Base-by-base conservation (phyloP, 495 filamentous ascomycete genomes). In the Podospora didyma region DNA sequence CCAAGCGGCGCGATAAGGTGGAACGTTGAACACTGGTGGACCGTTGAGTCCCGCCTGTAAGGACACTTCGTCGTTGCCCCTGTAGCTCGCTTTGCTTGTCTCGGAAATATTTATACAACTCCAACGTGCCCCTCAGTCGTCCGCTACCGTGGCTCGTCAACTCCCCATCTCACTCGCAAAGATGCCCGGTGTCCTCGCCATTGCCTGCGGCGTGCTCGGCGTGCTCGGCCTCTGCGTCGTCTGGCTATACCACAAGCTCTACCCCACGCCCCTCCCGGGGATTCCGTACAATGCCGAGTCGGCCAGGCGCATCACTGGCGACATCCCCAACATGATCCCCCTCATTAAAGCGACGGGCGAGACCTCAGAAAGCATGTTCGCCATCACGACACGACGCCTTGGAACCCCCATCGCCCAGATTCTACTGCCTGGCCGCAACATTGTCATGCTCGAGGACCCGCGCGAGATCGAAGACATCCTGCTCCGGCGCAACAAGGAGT, bases 241-340 rank as follows among this genome's bases (percentile, higher is more conserved):
- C n/a, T 16, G 56, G n/a, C 2, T 49, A 12, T 17, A 14, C 2
- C 47, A 52, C 19, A 51, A 47, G 47, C 52, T 60, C 39, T 65
- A 66, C 10, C 69, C 69, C 1, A 59, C 49, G 34, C 73, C 68
- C 2, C 44, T 67, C 7, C 66, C 71, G 0, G 73, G 70, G 2
- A 75, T 75, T 49, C 73, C 72, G 0, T 71, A 73, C 55, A 70
- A 71, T 39, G 24, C 54, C 22, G 57, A 56, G 9, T 61, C 73
- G 5, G 62, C 68, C 11, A 49, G 55, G 1, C 59, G 61, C 16
- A 51, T 72, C 11, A 42, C 57, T 0, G 71, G 72, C 39, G 74
- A 75, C 55, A 24, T 71, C 16, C 66, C 65, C 19, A 49, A 46
- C 39, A 7, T 72, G 14, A 46, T 59, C 17, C 28, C 53, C 35